Percentiles rank a stretch among this genome's conserved stretches.
These are phyloP conservation scores for Calonectria honghensis DNA, from an alignment of 2,329 filamentous ascomycete species.

Conservation along the genomic window DNA sequence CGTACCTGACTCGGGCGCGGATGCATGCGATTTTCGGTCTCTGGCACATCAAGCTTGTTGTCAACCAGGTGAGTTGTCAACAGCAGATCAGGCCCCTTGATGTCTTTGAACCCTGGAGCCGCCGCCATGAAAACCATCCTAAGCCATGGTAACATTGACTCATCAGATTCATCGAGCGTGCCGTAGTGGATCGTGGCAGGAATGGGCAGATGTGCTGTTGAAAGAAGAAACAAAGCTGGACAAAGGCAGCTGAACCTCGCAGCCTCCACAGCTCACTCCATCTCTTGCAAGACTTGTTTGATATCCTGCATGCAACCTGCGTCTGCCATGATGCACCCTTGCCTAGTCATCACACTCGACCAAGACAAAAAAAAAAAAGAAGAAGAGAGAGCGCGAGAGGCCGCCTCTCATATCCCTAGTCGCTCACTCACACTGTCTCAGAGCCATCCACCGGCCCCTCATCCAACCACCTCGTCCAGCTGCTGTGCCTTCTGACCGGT, in stretches of 20 bases:
- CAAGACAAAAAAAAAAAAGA: constrained; percentile 13
- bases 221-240: constrained; percentile 28
- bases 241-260: constrained; percentile 13
- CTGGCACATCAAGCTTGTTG: not conserved
- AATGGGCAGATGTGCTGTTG: constrained; percentile 10
- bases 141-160: constrained; percentile 11
- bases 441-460: constrained; percentile 18
- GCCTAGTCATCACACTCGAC: constrained; percentile 27
- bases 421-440: constrained; percentile 33
- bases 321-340: constrained; percentile 17
- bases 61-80: not conserved
- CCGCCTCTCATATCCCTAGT: constrained; percentile 23
- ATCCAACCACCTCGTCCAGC: constrained; percentile 7
- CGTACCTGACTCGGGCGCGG: not conserved
- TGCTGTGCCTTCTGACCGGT: constrained; percentile 20
- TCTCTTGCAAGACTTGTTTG: constrained; percentile 27
- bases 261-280: constrained; percentile 15
- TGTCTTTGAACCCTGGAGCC: not conserved
- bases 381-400: not conserved
- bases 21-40: not conserved
- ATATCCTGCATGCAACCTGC: constrained; percentile 14
- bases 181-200: not conserved
- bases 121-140: not conserved
- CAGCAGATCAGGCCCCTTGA: not conserved
- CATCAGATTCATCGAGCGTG: not conserved